A percentile compares a stretch with the other conserved stretches of the same genome.
phyloP scores from a whole-genome alignment of 1,139 yeast genomes.

The Pichia inconspicua region DNA sequence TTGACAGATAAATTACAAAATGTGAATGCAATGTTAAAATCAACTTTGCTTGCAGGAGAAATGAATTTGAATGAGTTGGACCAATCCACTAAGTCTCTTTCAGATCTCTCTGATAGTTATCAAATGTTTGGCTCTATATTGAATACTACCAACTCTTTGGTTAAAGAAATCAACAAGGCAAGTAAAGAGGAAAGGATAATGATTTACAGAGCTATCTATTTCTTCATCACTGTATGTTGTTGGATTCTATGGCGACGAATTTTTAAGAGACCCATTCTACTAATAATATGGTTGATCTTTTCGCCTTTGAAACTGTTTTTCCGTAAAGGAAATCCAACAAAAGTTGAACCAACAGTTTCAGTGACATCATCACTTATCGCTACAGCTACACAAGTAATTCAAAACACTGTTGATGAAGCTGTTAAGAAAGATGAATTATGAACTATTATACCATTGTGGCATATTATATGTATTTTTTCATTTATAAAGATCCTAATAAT shows the following conservation, averaged over 20 bases:
- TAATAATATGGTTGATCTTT: conserved; percentile 52
- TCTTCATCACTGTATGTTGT: conserved; percentile 45
- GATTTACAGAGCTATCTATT: conserved; percentile 52
- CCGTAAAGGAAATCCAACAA: conserved; percentile 19
- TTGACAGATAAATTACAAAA: conserved; percentile 26
- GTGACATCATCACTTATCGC: background rate
- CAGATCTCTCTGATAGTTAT: conserved; percentile 43
- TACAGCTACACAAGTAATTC: background rate
- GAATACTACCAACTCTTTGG: conserved; percentile 47
- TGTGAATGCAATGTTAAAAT: conserved; percentile 25
- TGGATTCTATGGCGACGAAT: conserved; percentile 65
- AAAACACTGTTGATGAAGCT: background rate
- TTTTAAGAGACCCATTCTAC: conserved; percentile 45
- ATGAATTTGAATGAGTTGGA: conserved; percentile 55
- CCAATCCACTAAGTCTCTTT: conserved; percentile 47
- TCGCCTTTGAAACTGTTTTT: conserved; percentile 36
- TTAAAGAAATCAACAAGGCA: conserved; percentile 58
- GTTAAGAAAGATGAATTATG: conserved; percentile 11
- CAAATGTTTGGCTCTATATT: conserved; percentile 48
- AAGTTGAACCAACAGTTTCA: background rate
- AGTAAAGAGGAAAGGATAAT: conserved; percentile 54
- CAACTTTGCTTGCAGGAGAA: conserved; percentile 42
- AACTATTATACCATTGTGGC: background rate
- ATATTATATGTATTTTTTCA: too few species aligned
- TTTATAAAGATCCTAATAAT: conserved; percentile 41